Evolutionary conservation across 805 yeast genomes (phyloP), one percentile per base, ranked within the genome.

Genomic region (Spathaspora passalidarum): DNA sequence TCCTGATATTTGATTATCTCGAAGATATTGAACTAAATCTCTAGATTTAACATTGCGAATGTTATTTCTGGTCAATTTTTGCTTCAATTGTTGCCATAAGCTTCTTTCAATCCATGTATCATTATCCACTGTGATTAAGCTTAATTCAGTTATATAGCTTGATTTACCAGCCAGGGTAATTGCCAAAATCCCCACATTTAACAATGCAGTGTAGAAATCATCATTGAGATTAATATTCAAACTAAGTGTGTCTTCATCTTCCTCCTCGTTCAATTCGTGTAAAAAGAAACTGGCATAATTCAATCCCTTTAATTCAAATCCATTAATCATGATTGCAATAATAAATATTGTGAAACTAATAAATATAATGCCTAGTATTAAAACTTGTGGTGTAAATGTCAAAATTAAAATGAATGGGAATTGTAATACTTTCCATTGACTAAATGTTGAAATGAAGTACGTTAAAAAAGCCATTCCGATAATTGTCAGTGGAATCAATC

Each of bases 311-410:
- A 65, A 39, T 18, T 58, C 56, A 17, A 67, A 59, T 65, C 83
- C 66, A 40, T 82, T 81, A n/a, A 80, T 73, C 5, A 83, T 40
- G 1, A 81, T 72, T 0, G 96, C 91, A 38, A 82, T 49, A 0
- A 68, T 54, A 55, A 84, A 85, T 4, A 86, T 78, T 0, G 60
- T 40, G 0, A 73, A 55, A 48, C 94, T 84, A 13, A 83, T 54
- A 0, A 65, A 11, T 5, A 82, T 77, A 14, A 85, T 73, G 4
- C 57, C 47, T 3, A 81, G 51, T 0, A 83, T 78, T 32, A 82
- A 60, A 16, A 86, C 59, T 55, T 87, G 91, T 1, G 96, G 95
- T 11, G 80, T 60, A 51, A 81, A 80, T 1, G 89, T 84, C 48
- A 81, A 58, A 11, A 79, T 61, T 21, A 83, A 76, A 4, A 78